These are phyloP conservation scores for Trichothecium sympodiale DNA, from an alignment of 2,329 filamentous ascomycete species.

Conservation along the genomic window DNA sequence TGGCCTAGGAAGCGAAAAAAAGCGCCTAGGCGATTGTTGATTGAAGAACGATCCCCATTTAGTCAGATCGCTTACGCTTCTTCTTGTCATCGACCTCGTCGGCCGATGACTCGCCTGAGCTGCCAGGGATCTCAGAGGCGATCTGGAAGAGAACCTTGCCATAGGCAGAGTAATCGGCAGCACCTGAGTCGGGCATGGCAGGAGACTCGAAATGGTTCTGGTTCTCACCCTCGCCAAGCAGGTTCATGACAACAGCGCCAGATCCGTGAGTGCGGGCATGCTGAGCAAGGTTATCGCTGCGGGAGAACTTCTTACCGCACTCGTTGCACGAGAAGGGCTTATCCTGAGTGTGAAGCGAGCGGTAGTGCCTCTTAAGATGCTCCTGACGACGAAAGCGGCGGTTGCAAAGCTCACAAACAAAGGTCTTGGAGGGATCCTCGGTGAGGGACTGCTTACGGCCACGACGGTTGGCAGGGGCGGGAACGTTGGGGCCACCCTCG, in stretches of 20 bases:
- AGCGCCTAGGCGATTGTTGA: not conserved
- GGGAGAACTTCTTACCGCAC: slow-evolving; percentile 98
- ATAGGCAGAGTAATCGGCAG: slow-evolving; percentile 55
- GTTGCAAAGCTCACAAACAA: slow-evolving; percentile 91
- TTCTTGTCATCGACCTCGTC: slow-evolving; percentile 38
- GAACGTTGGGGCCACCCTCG: slow-evolving; percentile 28
- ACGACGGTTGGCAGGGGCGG: slow-evolving; percentile 68
- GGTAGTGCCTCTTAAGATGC: slow-evolving; percentile 96
- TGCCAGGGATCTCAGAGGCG: slow-evolving; percentile 61
- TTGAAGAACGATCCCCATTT: slow-evolving; percentile 12
- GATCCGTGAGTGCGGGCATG: slow-evolving; percentile 89
- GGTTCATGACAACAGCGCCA: slow-evolving; percentile 82
- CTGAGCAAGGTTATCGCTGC: slow-evolving; percentile 93
- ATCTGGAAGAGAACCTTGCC: slow-evolving; percentile 77
- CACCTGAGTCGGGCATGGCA: slow-evolving; percentile 30
- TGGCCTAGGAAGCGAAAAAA: slow-evolving; percentile 3
- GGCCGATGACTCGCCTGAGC: slow-evolving; percentile 45
- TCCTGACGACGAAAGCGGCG: slow-evolving; percentile 97
- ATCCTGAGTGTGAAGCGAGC: slow-evolving; percentile 94
- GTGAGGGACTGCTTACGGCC: slow-evolving; percentile 97
- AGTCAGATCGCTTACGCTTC: slow-evolving; percentile 53
- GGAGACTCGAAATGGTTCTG: slow-evolving; percentile 27
- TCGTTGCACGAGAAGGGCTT: slow-evolving; percentile 98
- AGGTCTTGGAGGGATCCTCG: slow-evolving; percentile 96
- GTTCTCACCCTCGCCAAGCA: slow-evolving; percentile 60